phyloP scores from a whole-genome alignment of 1,284 basidiomycete genomes.

The Microbotryomycetes sp. region DNA sequence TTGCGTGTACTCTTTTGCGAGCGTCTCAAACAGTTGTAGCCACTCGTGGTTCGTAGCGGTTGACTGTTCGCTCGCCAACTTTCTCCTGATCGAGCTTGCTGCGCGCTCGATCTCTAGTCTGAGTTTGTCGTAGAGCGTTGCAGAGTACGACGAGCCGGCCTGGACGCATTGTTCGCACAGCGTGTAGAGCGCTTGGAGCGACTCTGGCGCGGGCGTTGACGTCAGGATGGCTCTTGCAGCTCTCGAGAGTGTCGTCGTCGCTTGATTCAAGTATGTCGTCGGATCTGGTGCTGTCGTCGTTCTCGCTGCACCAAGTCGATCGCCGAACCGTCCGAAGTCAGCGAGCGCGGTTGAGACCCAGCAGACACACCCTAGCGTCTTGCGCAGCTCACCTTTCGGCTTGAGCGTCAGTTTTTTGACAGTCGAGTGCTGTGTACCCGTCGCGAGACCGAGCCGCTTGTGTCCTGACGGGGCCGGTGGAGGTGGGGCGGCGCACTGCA shows the following conservation, averaged over 20 bases:
- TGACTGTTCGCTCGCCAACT: background rate
- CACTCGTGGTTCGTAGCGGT: background rate
- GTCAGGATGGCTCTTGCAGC: conserved; percentile 33
- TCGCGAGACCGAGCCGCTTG: conserved; percentile 20
- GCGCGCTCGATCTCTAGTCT: conserved; percentile 33
- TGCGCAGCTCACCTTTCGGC: conserved; percentile 4
- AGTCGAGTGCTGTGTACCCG: conserved; percentile 7
- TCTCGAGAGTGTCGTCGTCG: conserved; percentile 24
- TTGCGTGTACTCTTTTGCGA: conserved; percentile 15
- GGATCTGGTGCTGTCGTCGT: conserved; percentile 3
- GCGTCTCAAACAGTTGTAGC: conserved; percentile 1
- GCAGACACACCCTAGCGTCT: background rate
- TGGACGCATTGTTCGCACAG: conserved; percentile 29
- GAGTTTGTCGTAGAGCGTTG: conserved; percentile 33
- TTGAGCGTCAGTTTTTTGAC: conserved; percentile 20
- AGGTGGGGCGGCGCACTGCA: background rate
- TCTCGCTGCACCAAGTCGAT: too few species aligned
- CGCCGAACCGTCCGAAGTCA: background rate
- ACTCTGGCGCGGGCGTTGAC: conserved; percentile 31
- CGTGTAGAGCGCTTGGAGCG: conserved; percentile 32
- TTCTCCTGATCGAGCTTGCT: conserved; percentile 16
- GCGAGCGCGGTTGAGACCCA: background rate
- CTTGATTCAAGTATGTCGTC: conserved; percentile 1
- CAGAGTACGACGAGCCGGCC: conserved; percentile 6
- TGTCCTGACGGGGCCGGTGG: conserved; percentile 3